phyloP scores from a whole-genome alignment of 495 filamentous ascomycete species.

The Thozetella sp. region DNA sequence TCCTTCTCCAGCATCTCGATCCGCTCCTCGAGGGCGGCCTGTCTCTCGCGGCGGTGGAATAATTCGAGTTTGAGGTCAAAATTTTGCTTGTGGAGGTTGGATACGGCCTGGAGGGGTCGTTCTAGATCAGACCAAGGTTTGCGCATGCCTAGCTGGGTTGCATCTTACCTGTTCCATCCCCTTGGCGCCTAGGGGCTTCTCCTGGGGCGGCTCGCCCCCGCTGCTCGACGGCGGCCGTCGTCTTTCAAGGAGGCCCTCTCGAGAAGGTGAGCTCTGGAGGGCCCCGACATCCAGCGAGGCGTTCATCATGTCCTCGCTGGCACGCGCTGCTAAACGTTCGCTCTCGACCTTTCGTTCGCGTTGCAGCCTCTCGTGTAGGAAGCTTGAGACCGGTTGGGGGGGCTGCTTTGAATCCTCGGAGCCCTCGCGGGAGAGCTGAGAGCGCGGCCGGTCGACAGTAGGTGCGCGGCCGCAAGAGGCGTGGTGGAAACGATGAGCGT shows the following conservation, averaged over 20 bases:
- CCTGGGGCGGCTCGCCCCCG: constrained; percentile 30
- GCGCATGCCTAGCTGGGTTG: constrained; percentile 3
- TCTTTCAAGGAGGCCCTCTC: constrained; percentile 23
- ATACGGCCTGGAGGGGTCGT: constrained; percentile 29
- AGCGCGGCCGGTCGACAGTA: constrained; percentile 20
- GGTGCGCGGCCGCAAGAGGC: constrained; percentile 13
- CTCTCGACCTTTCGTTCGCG: constrained; percentile 48
- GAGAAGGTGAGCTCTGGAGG: constrained; percentile 30
- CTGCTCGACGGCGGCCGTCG: constrained; percentile 32
- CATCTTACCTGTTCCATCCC: constrained; percentile 42
- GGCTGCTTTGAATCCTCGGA: constrained; percentile 23
- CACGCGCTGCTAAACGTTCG: constrained; percentile 35
- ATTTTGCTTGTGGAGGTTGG: constrained; percentile 79
- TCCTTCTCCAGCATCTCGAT: constrained; percentile 60
- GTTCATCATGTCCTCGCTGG: constrained; percentile 32
- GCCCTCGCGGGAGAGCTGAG: constrained; percentile 30
- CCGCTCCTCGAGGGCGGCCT: constrained; percentile 57
- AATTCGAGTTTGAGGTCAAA: constrained; percentile 90
- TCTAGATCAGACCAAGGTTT: constrained; percentile 7
- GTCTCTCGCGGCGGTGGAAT: constrained; percentile 67
- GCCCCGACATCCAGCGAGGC: constrained; percentile 17
- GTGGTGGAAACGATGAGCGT: constrained; percentile 31
- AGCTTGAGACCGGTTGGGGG: constrained; percentile 34
- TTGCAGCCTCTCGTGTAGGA: constrained; percentile 53
- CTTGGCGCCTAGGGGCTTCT: constrained; percentile 46